Base-by-base conservation (phyloP, 345 rosid species). In the Lepidium sativum region DNA sequence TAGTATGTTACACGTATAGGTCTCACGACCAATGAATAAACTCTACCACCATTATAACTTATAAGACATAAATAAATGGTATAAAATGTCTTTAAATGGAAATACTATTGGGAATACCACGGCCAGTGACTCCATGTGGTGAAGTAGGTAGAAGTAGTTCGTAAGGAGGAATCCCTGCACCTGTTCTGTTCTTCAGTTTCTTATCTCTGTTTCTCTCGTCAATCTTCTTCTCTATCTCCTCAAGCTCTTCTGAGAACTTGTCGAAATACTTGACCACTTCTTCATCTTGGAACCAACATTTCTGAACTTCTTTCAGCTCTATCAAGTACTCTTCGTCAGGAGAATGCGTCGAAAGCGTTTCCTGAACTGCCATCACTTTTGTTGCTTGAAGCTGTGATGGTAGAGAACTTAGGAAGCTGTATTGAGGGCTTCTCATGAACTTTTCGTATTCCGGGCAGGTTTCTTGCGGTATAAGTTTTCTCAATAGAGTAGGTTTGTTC, bases 311-410 rank as follows among this genome's bases (percentile, higher is more conserved):
- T 73, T 53, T 80, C 54, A 69, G 60, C 68, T 88, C 74, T 7
- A 85, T 92, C 70, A 89, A 53, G 70, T 89, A 92, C 83, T 92
- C 98, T 72, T 92, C 98, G 6, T 92, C 97, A 0, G 85, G 63
- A 1, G 98, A 86, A 70, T 92, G 98, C 17, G 97, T 89, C 1
- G 97, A 92, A 35, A 92, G 78, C 0, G 97, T 83, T 66, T 92
- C 86, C 70, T 92, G 98, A 8, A 84, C 97, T 1, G 98, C 98
- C 98, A 92, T 92, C 58, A 92, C 86, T 82, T 92, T 92, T 4
- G 96, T 87, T 18, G 97, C 94, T 77, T 92, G 98, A 42, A 92
- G 96, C 60, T 87, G 77, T 68, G 97, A 85, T 0, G 98, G 88
- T 70, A 92, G 63, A 6, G 96, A 81, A 13, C 85, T 73, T 16